Evolutionary conservation across 2,329 filamentous ascomycete genomes (phyloP), one percentile per base, ranked within the genome.

Genomic region (Aspergillus brasiliensis): DNA sequence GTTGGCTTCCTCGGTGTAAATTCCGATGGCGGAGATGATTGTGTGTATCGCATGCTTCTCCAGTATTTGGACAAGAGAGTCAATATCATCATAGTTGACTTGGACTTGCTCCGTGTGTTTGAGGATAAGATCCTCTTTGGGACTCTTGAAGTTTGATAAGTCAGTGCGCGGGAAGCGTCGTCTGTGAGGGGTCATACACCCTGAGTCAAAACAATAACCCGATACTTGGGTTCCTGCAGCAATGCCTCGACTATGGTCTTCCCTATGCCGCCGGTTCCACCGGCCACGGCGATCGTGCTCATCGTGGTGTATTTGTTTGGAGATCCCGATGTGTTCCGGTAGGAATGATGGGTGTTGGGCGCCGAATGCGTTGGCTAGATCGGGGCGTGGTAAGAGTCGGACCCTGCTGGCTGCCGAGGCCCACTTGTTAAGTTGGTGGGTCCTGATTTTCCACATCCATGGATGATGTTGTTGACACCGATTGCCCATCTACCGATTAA

Each of bases 191-290:
- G n/a, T 48, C 52, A 55, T 64, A 76, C 80, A 64, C 76, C 76
- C 38, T 81, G 75, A 23, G 76, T 71, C 3, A 83, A 63, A 3
- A 82, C 71, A 47, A 79, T 68, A 10, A 82, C 71, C 10, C 78
- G 59, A 56, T 79, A 73, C 44, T 76, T 47, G 57, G 72, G 17
- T 62, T 68, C 23, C 66, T 71, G 8, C 63, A 63, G 15, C 25
- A 83, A 62, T 21, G 72, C 77, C 17, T 83, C 80, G 19, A 83
- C 77, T 28, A 84, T 72, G 1, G 80, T 76, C 17, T 74, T 75
- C 11, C 81, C 81, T 1, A 83, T 69, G n/a, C 71, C 71, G 23
- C 81, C 80, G 0, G 77, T 78, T 13, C 81, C 81, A 51, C 81
- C 81, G 5, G 79, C 78, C 15, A 83, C 75, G 52, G 79, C 81